Base-by-base conservation (phyloP, 768 basidiomycete species). In the Rossbeevera mucosa region DNA sequence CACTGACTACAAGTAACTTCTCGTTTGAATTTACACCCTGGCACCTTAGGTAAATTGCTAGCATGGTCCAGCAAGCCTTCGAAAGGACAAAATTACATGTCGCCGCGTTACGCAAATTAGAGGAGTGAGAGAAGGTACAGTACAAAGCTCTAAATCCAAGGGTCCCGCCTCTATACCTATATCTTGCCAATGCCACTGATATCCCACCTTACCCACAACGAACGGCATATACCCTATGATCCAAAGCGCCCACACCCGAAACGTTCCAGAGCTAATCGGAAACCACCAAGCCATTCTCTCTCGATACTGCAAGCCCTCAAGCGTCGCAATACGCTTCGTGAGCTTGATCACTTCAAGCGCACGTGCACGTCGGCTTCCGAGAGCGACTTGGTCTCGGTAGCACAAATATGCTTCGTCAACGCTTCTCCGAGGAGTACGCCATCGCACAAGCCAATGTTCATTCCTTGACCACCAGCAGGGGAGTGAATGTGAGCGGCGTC, bases 371-470 rank as follows among this genome's bases (percentile, higher is more conserved):
- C 78, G 72, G 59, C 59, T 16, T 56, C 58, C 4, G 51, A n/a
- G 12, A 47, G 22, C 1, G 58, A 11, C 22, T 43, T 31, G 1
- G 51, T 52, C 31, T 60, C 50, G 4, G 54, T 16, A 25, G 55
- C 58, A 2, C 33, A 55, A 1, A 73, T 51, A 59, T 76, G 75
- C 20, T 68, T 63, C 16, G 64, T 61, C 33, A 81, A 61, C 6
- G 59, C 71, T 16, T 73, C 69, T 4, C 73, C 79, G 5, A 81
- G 71, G 43, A 70, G 65, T 18, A 80, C 62, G 7, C 75, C 79
- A 54, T 82, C 80, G 12, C 79, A 72, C 16, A 82, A 64, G 9
- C 80, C 77, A n/a, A 81, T 71, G 53, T 80, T 80, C 79, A 82
- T 77, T 12, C 80, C 80, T 50, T 80, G 79, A 1, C 79, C 80